Base-by-base conservation (phyloP, 805 yeast genomes). In the Zygoascus biomembranicola region DNA sequence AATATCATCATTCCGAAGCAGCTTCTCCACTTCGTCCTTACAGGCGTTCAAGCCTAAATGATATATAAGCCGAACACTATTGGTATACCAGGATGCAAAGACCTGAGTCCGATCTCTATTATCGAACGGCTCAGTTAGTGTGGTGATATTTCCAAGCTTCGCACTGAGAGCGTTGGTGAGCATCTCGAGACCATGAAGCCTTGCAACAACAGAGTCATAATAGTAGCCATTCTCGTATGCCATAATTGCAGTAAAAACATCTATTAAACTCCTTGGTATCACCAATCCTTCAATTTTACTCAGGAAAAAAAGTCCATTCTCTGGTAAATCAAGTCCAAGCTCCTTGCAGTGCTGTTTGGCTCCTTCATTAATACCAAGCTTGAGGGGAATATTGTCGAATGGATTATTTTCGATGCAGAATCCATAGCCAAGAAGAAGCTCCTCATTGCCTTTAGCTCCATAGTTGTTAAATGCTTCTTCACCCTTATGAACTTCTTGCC, bases 381-480 rank as follows among this genome's bases (percentile, higher is more conserved):
- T 80, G 53, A 89, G 72, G 5, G 85, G 76, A 45, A 90, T 73
- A 14, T 81, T 81, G 37, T 80, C 80, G 9, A 70, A 69, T 59
- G 85, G 86, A 47, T 77, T 68, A 18, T 73, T 69, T 16, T 75
- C 76, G 2, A 82, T 49, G 9, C 81, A 77, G 67, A 90, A 90
- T 0, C 97, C 97, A 66, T 90, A 90, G 0, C 85, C 90, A 59
- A 90, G 69, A 5, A 90, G 67, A 28, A 90, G 60, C 58, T 88
- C 96, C 58, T 87, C 95, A 63, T 89, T 90, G 0, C 94, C 85
- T 66, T 89, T 90, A 52, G 86, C 81, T 1, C 97, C 97, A 67
- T 90, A 90, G 67, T 87, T 87, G 65, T 90, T 90, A 68, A 69
- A 87, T 1, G 90, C 57, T 63, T 88, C 85, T 1, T 69, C 65